Evolutionary conservation across 306 rosid genomes (phyloP), one percentile per base, ranked within the genome.

Genomic region (Acacia acuminata): DNA sequence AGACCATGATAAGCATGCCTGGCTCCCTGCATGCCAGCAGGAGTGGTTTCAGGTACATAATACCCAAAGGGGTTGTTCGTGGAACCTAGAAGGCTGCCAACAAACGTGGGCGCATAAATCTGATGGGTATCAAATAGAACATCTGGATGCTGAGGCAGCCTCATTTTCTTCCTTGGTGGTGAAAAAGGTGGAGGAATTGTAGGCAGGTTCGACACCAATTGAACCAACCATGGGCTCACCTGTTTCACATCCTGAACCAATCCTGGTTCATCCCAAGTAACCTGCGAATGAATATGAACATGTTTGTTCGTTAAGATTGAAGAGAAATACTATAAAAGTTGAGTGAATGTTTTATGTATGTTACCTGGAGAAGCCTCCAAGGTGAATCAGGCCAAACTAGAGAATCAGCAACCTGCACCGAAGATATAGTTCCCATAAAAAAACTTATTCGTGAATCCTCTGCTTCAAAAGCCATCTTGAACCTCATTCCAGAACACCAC

Each of bases 1-100:
- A 88, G 83, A 91, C 91, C 97, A 42, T 84, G 91, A 88, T 84
- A 91, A 92, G 90, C 96, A 89, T 96, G 99, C 99, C 97, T 92
- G 98, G 99, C 99, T 96, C 99, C 99, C 99, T 96, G 99, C 99
- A 96, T 96, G 99, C 99, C 97, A 92, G 99, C 98, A 96, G 99
- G 97, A 89, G 92, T 73, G 82, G 84, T 91, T 80, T 96, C 92
- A 81, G 92, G 89, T 82, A 86, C 85, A 92, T 85, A 85, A 92
- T 85, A 89, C 85, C 92, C 86, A 7, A 88, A 92, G 53, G 87
- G 92, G 86, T 86, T 89, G 87, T 85, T 87, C 87, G 85, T 75
- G 51, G 90, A 82, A 64, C 91, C 92, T 82, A 91, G 82, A 82
- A 89, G 87, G 73, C 87, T 88, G 81, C 88, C 79, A 45, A 88